Base-by-base conservation (phyloP, 768 basidiomycete genomes). In the Rhodosporidiobolus sp. region DNA sequence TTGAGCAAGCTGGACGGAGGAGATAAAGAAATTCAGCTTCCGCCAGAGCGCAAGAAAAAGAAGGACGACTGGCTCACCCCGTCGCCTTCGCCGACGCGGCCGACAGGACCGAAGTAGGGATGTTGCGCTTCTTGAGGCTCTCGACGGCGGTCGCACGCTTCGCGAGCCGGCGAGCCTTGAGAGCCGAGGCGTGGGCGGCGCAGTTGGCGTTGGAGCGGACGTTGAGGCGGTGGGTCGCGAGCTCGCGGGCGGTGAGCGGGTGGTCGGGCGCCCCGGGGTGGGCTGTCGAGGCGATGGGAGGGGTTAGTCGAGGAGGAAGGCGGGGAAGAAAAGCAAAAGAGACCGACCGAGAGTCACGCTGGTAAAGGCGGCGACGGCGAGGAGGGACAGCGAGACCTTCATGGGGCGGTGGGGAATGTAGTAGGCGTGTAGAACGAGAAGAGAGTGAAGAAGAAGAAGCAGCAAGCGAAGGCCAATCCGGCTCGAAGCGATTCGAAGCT, bases 191-290 rank as follows among this genome's bases (percentile, higher is more conserved):
- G 28, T 28, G 24, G 4, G 58, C 7, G n/a, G 63, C 60, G 35
- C 69, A 70, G 16, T 70, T 65, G 26, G 57, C 55, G 32, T 53
- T 64, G 14, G 38, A 49, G 11, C 60, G 59, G n/a, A 45, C 60
- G 45, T 54, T 59, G 32, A 55, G 67, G 4, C 35, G 35, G 38
- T 60, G 67, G 19, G 38, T 32, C 28, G 53, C 60, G 34, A 62
- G 46, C 32, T 62, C 67, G 24, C 34, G 17, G 0, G 67, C 1
- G 10, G 67, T 14, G 43, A 38, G 67, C 26, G 53, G 67, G 5
- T n/a, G 60, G 26, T 62, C n/a, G 24, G 34, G 49, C 3, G 38
- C 48, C 19, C 67, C 67, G 24, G 67, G 67, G 46, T 68, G 67
- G 46, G 67, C 67, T 68, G 50, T n/a, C 20, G 38, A 43, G 38